phyloP scores from a whole-genome alignment of 1,284 basidiomycete genomes.

The Marasmius sp. region DNA sequence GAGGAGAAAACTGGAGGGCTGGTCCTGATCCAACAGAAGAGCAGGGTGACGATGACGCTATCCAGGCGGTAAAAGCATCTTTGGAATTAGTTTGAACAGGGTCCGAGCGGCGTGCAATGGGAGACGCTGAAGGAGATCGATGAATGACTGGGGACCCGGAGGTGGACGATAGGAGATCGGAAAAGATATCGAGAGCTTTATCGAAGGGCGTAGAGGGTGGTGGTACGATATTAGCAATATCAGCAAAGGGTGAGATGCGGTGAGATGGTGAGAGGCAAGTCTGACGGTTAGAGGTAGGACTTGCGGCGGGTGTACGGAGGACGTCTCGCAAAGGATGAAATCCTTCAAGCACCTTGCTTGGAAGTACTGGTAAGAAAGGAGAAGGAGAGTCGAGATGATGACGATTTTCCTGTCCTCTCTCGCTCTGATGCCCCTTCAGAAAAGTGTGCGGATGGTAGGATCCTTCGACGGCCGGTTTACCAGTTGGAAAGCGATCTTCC shows the following conservation, averaged over 20 bases:
- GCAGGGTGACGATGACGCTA: neutral
- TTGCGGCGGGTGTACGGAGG: conserved; percentile 5
- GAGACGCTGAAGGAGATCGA: neutral
- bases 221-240: conserved; percentile 5
- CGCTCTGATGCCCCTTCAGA: neutral
- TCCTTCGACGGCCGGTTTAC: neutral
- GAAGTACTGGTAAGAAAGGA: neutral
- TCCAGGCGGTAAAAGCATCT: neutral
- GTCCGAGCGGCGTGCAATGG: neutral
- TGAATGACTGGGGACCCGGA: conserved; percentile 6
- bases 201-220: conserved; percentile 1
- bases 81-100: neutral
- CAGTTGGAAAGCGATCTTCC: neutral
- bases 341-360: conserved; percentile 2
- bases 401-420: neutral
- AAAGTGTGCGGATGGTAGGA: neutral
- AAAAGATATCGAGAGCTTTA: neutral
- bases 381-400: neutral
- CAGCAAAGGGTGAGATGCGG: neutral
- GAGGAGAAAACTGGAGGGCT: neutral
- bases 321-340: neutral
- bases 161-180: neutral
- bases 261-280: neutral
- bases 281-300: neutral
- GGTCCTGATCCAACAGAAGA: neutral